Evolutionary conservation across 2,329 filamentous ascomycete genomes (phyloP).

Genomic region (Pseudocercospora eumusae): DNA sequence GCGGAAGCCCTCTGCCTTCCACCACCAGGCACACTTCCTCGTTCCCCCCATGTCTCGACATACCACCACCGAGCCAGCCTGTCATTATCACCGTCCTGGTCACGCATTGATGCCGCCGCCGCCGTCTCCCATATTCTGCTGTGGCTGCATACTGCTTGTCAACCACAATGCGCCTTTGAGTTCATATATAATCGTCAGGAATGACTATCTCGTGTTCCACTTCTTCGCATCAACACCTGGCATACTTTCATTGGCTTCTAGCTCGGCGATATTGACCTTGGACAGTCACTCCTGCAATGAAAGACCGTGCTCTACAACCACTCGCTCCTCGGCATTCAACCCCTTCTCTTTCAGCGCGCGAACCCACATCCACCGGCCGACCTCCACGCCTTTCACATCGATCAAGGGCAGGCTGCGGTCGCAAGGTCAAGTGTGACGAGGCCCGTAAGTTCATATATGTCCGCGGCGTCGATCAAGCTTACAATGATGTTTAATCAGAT

Average conservation of each 20-base stretch:
- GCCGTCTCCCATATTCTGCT: background rate
- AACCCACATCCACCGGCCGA: slow-evolving; percentile 26
- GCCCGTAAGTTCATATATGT: slow-evolving; percentile 11
- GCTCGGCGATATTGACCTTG: slow-evolving; percentile 26
- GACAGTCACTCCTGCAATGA: slow-evolving; percentile 2
- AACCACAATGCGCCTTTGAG: slow-evolving; percentile 11
- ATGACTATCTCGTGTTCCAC: slow-evolving; percentile 9
- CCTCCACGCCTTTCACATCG: slow-evolving; percentile 53
- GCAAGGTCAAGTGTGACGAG: slow-evolving; percentile 43
- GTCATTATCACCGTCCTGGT: slow-evolving; percentile 5
- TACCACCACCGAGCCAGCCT: background rate
- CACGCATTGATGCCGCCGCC: background rate
- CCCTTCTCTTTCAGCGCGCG: slow-evolving; percentile 30
- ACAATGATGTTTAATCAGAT: slow-evolving; percentile 11
- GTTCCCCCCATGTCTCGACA: background rate
- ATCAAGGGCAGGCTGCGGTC: slow-evolving; percentile 54
- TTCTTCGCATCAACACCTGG: slow-evolving; percentile 12
- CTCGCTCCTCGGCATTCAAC: slow-evolving; percentile 34
- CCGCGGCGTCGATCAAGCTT: slow-evolving; percentile 9
- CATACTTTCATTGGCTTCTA: slow-evolving; percentile 20
- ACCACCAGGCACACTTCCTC: too few species aligned
- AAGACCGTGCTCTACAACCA: slow-evolving; percentile 39
- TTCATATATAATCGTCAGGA: slow-evolving; percentile 18
- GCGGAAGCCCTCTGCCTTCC: too few species aligned
- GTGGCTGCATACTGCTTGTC: slow-evolving; percentile 13